Percentiles rank a stretch among this genome's conserved stretches.
These are phyloP conservation scores for Cryptomeria japonica DNA, from an alignment of 75 land plant genomes.

Conservation along the genomic window DNA sequence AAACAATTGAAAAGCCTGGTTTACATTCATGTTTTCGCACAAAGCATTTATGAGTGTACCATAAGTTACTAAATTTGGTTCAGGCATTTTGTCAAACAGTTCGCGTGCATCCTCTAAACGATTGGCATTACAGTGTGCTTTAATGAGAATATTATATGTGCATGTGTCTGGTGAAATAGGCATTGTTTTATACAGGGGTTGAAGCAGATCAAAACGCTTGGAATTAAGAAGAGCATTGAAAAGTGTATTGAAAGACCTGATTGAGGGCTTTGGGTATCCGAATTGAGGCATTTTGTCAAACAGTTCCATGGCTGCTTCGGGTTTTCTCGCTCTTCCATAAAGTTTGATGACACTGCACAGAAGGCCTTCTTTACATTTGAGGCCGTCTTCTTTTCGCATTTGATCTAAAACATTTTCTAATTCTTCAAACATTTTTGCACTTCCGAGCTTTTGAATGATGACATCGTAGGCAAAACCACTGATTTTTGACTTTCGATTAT, in stretches of 20 bases:
- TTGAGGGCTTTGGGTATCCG: not conserved
- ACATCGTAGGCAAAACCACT: not conserved
- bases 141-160: slow-evolving; percentile 5
- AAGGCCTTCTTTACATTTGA: slow-evolving; percentile 6
- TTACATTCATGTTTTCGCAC: not conserved
- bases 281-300: slow-evolving; percentile 2
- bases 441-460: slow-evolving; percentile 8
- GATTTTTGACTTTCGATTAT: not conserved
- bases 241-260: slow-evolving; percentile 14
- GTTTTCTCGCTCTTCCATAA: not conserved
- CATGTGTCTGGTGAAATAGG: not conserved
- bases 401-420: not conserved
- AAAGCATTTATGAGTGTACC: slow-evolving; percentile 9
- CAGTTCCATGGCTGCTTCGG: slow-evolving; percentile 6
- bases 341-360: slow-evolving; percentile 8
- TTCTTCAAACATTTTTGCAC: slow-evolving; percentile 1
- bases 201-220: slow-evolving; percentile 10
- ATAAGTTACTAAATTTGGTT: slow-evolving; percentile 4
- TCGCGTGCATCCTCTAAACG: slow-evolving; percentile 12
- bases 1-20: slow-evolving; percentile 6
- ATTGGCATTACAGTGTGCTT: not conserved
- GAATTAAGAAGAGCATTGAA: not conserved
- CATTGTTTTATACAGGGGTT: not conserved
- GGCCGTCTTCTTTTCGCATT: too few species aligned
- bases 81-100: slow-evolving; percentile 3